These are phyloP conservation scores for Capsicum baccatum DNA, from an alignment of 257 asterid species.

Conservation along the genomic window DNA sequence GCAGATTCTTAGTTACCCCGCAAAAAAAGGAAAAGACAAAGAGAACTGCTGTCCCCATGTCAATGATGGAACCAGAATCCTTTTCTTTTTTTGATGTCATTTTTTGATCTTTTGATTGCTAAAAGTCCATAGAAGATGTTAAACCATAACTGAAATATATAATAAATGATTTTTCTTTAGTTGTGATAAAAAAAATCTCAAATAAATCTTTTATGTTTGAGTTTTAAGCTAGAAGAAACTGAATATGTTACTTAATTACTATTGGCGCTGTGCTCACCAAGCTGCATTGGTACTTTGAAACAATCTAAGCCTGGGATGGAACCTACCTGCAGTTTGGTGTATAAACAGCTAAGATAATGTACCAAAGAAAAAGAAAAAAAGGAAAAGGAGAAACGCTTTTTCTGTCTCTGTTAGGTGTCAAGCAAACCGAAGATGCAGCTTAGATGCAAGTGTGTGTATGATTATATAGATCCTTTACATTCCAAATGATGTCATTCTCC, in stretches of 20 bases:
- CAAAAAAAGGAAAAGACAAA: background rate
- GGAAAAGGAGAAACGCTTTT: constrained; percentile 5
- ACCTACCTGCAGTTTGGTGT: background rate
- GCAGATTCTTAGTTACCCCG: too few relatives aligned
- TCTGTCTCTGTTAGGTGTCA: background rate
- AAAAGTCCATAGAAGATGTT: background rate
- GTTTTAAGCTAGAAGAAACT: constrained; percentile 17
- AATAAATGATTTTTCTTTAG: background rate
- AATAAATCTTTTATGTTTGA: background rate
- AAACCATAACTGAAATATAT: background rate
- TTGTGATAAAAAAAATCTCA: background rate
- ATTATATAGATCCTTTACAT: background rate
- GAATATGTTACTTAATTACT: background rate
- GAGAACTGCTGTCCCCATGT: background rate
- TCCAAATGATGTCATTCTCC: constrained; percentile 11
- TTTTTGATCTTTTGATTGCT: constrained; percentile 1
- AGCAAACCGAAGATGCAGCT: background rate
- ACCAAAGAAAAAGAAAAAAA: background rate
- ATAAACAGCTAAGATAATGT: background rate
- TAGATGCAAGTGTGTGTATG: background rate
- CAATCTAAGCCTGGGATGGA: background rate
- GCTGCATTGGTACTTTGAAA: background rate
- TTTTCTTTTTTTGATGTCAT: background rate
- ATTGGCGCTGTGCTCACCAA: background rate
- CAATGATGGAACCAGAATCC: background rate